Percentiles rank a stretch among this genome's conserved stretches.
phyloP scores from a whole-genome alignment of 768 basidiomycete genomes.

The Pleurotus citrinopileatus region DNA sequence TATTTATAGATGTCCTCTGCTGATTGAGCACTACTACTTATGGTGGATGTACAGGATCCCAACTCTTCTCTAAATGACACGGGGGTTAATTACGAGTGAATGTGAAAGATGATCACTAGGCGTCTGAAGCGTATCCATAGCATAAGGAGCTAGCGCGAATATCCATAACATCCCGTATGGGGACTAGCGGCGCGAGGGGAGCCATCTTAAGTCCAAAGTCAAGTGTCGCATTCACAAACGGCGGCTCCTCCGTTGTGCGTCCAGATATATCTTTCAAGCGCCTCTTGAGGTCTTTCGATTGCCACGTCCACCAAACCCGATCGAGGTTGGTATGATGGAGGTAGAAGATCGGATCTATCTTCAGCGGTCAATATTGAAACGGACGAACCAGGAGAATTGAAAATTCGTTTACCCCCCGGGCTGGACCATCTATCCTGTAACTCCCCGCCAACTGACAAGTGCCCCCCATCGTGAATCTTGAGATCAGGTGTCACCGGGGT shows the following conservation, averaged over 20 bases:
- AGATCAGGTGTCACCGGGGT: constrained; percentile 7
- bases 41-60: no score
- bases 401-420: constrained; percentile 6
- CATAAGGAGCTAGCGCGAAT: constrained; percentile 16
- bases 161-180: constrained; percentile 23
- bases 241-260: constrained; percentile 18
- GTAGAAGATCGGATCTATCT: constrained; percentile 2
- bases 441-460: constrained; percentile 12
- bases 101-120: no score
- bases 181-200: constrained; percentile 17
- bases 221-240: constrained; percentile 20
- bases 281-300: constrained; percentile 5
- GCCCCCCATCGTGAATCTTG: constrained; percentile 14
- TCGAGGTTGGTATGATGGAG: constrained; percentile 7
- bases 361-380: not conserved
- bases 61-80: no score
- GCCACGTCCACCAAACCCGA: constrained; percentile 4
- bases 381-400: not conserved
- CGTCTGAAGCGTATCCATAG: constrained; percentile 20
- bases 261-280: constrained; percentile 23
- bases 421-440: constrained; percentile 14
- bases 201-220: constrained; percentile 19
- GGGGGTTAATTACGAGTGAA: no score
- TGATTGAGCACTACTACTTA: no score
- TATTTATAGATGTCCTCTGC: no score